phyloP scores from a whole-genome alignment of 345 rosid genomes.

The Dipteronia sinensis region DNA sequence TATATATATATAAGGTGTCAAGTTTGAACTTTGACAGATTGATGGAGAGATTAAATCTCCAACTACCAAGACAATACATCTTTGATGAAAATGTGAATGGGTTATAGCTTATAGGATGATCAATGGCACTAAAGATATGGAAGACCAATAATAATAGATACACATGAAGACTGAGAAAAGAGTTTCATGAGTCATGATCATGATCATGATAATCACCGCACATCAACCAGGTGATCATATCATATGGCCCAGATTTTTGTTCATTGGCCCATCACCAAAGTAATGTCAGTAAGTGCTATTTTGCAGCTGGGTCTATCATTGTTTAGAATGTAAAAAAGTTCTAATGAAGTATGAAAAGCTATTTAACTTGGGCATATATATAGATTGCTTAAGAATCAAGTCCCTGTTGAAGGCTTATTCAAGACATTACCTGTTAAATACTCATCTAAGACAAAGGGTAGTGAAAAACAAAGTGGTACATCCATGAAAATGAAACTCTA shows the following conservation, averaged over 20 bases:
- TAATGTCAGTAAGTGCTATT: not conserved
- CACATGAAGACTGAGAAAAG: not conserved
- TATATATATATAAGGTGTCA: too few species aligned
- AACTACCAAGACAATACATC: too few species aligned
- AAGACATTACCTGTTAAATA: slow-evolving; percentile 21
- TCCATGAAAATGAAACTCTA: slow-evolving; percentile 22
- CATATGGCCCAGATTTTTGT: slow-evolving; percentile 19
- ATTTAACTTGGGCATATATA: not conserved
- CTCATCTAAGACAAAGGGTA: slow-evolving; percentile 16
- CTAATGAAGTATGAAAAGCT: not conserved
- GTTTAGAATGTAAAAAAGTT: not conserved
- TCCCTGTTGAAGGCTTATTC: slow-evolving; percentile 13
- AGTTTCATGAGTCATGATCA: slow-evolving; percentile 4
- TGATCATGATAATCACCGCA: slow-evolving; percentile 8
- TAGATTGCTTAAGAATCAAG: slow-evolving; percentile 38
- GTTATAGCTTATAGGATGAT: not conserved
- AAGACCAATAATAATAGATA: not conserved
- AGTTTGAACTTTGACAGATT: too few species aligned
- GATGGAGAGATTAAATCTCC: too few species aligned
- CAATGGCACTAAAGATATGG: not conserved
- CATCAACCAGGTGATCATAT: slow-evolving; percentile 14
- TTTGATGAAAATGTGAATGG: not conserved
- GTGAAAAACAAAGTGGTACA: slow-evolving; percentile 15
- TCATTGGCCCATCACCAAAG: slow-evolving; percentile 1
- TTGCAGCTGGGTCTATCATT: not conserved